Evolutionary conservation across 352 stramenopile genomes (phyloP), one percentile per base, ranked within the genome.

Genomic region (Pythium vanterpoolii): DNA sequence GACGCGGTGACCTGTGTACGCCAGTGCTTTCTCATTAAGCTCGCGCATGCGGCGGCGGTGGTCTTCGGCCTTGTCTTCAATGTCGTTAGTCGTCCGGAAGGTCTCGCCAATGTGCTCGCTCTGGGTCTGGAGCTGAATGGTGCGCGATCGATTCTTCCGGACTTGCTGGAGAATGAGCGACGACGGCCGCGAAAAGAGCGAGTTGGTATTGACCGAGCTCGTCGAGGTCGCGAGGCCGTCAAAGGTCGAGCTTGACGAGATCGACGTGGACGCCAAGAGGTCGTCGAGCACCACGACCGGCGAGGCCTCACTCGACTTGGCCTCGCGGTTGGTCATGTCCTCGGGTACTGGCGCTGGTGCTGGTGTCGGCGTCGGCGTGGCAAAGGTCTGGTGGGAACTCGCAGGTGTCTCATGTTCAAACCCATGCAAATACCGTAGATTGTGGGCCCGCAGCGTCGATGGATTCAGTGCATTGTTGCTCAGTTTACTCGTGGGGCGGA

Each of bases 11-110:
- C 76, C 76, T 16, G 68, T 70, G 50, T 76, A 71, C 48, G 80
- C 67, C 39, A 77, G 43, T 10, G 66, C 67, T 28, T 74, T 72
- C 19, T 76, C 62, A n/a, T 80, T 81, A n/a, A 89, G 69, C 56
- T 89, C 76, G 10, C 69, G 73, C 79, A 89, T 89, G n/a, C 79
- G 74, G n/a, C 61, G 71, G 19, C 56, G 60, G 51, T 89, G 79
- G 50, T 87, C 73, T 47, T 76, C 71, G 56, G 81, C 67, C 16
- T 79, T 69, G 52, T 69, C 71, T 19, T 64, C 66, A 55, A 89
- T 62, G 23, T 79, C 68, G 44, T 84, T 73, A 1, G 75, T 84
- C 4, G 44, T 62, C n/a, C 71, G 75, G 30, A 70, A 55, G 50
- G 73, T 59, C 49, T 77, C 72, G n/a, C n/a, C n/a, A n/a, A n/a